Base-by-base conservation (phyloP, 192 early-diverging fungal genomes). In the Martensiomyces pterosporus region DNA sequence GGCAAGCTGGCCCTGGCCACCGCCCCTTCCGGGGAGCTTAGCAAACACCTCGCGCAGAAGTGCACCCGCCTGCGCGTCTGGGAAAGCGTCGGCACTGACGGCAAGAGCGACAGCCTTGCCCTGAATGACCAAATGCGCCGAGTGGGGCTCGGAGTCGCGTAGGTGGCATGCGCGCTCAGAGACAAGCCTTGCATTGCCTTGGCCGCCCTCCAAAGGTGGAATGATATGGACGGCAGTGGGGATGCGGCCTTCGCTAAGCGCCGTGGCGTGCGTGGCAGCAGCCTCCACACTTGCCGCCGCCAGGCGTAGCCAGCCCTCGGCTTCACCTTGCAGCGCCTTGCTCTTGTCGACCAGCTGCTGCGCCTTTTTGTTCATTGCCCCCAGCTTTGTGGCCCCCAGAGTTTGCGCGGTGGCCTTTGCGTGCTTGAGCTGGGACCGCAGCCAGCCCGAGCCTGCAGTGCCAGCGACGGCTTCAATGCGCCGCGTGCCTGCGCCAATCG, bases 391-490 rank as follows among this genome's bases (percentile, higher is more conserved):
- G 17, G 77, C 82, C 9, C 51, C 59, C 9, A 95, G 66, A 14
- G 56, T 71, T 38, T 60, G 67, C 14, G 93, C 73, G 6, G 74
- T 60, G 9, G 76, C 62, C 10, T 89, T 49, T 43, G 81, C 84
- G 24, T 60, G 39, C 29, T 74, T 77, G 49, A 88, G 84, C 26
- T 84, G 84, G 27, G 85, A 63, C 29, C 87, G 89, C 13, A 80
- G 55, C 36, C 80, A 79, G 24, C 75, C 55, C 18, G 82, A 79
- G 41, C 87, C 96, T 50, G 93, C 92, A 49, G 84, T 80, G 16
- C 92, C 93, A n/a, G 93, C 94, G 25, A 92, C 85, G 32, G 90
- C 93, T 26, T 94, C 85, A 51, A 98, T 90, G 48, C 96, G 90
- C 22, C 96, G 84, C 26, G 95, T 92, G 41, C 96, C 96, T 75